Conservation (phyloP, 306 rosid species). For the Leucaena leucocephala region DNA sequence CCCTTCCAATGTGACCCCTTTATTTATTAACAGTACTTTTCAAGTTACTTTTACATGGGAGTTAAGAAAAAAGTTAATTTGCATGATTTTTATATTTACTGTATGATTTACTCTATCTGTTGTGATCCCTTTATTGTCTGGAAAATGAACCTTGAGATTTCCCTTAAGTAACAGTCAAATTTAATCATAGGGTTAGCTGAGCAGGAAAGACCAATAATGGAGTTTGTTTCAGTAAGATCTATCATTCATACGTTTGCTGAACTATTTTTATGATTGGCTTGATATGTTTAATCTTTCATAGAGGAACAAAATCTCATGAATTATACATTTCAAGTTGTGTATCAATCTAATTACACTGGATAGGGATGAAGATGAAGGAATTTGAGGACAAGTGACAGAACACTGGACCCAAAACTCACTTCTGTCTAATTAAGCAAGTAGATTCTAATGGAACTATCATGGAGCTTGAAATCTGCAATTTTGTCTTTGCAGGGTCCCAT, state of each 20-base stretch:
- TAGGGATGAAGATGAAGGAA: not conserved
- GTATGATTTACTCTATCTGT: not conserved
- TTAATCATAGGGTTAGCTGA: not conserved
- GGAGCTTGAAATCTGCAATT: constrained; percentile 1
- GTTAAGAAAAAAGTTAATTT: not conserved
- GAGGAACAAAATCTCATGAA: not conserved
- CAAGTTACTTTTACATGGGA: not conserved
- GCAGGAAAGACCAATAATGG: not conserved
- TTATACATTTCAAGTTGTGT: not conserved
- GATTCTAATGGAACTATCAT: not conserved
- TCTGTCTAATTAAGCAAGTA: not conserved
- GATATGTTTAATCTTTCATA: not conserved
- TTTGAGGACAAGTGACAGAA: not conserved
- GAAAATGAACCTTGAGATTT: not conserved
- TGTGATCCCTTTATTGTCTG: no score
- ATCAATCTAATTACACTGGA: not conserved
- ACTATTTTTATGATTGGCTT: not conserved
- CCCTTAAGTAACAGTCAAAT: not conserved
- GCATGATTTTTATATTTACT: not conserved
- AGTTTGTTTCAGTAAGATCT: not conserved
- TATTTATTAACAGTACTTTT: not conserved
- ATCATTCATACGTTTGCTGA: not conserved
- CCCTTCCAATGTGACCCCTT: not conserved
- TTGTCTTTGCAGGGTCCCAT: constrained; percentile 2
- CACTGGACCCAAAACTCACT: not conserved